A percentile compares a stretch with the other conserved stretches of the same genome.
phyloP scores from a whole-genome alignment of 257 asterid species.

The Thymus quinquecostatus region DNA sequence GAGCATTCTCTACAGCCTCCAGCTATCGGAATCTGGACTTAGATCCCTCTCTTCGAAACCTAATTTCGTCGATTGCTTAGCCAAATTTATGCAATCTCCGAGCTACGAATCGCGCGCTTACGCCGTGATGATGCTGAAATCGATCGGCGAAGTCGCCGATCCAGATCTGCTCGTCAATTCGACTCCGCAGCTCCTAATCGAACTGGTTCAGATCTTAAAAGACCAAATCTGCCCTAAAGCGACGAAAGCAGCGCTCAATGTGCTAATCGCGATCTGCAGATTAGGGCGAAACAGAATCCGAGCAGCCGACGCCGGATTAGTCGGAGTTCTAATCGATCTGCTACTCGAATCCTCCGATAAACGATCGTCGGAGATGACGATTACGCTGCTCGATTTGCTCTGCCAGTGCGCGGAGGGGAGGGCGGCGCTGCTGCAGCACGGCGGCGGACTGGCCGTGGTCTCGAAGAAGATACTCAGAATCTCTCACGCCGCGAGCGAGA shows the following conservation, averaged over 20 bases:
- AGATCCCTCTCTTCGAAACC: conserved; percentile 32
- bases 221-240: conserved; percentile 60
- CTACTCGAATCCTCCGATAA: conserved; percentile 57
- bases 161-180: conserved; percentile 32
- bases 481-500: conserved; percentile 62
- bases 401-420: conserved; percentile 91
- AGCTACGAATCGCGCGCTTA: conserved; percentile 67
- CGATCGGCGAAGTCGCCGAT: conserved; percentile 50
- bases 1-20: conserved; percentile 57
- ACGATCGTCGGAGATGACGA: conserved; percentile 49
- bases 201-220: conserved; percentile 46
- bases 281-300: conserved; percentile 59
- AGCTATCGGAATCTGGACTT: conserved; percentile 57
- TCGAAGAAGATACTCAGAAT: conserved; percentile 85
- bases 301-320: conserved; percentile 62
- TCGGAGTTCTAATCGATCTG: conserved; percentile 48
- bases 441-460: conserved; percentile 75
- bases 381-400: conserved; percentile 51
- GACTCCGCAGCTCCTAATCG: conserved; percentile 43
- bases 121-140: conserved; percentile 54
- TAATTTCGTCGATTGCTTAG: conserved; percentile 53
- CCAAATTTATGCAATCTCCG: conserved; percentile 49
- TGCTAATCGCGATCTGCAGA: conserved; percentile 42
- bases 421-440: conserved; percentile 60
- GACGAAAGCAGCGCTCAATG: conserved; percentile 53